These are phyloP conservation scores for Pneumocystis sp. DNA, from an alignment of 1,139 yeast genomes.

Conservation along the genomic window DNA sequence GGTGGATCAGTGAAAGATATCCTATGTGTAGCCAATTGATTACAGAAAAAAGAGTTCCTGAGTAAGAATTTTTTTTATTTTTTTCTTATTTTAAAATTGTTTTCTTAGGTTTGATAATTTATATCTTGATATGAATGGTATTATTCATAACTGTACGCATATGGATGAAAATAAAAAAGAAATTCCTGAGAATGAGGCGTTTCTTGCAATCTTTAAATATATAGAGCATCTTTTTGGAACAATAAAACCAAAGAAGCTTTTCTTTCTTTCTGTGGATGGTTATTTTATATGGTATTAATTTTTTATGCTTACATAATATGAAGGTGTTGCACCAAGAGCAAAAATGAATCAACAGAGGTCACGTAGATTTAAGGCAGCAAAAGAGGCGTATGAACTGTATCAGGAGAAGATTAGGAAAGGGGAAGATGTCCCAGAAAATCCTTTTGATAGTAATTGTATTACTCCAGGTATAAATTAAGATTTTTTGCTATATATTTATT, in stretches of 20 bases:
- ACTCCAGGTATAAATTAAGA: conserved; percentile 57
- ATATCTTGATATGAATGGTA: conserved; percentile 94
- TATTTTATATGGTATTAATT: too few relatives aligned
- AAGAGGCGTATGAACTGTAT: conserved; percentile 67
- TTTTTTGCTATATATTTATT: background rate
- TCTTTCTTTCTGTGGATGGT: conserved; percentile 97
- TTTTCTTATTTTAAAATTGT: background rate
- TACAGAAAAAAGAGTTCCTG: conserved; percentile 76
- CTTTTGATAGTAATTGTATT: conserved; percentile 79
- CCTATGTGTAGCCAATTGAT: conserved; percentile 83
- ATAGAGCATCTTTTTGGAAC: conserved; percentile 85
- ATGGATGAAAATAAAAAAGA: conserved; percentile 35
- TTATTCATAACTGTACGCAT: conserved; percentile 85
- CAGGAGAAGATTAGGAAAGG: conserved; percentile 51
- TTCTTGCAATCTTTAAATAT: conserved; percentile 80
- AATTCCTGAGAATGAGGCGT: conserved; percentile 82
- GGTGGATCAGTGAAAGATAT: conserved; percentile 98
- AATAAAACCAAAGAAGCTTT: conserved; percentile 71
- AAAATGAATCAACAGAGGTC: conserved; percentile 97
- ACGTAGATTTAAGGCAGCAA: conserved; percentile 87
- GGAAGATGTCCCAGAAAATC: conserved; percentile 44
- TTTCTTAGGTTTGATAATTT: conserved; percentile 56
- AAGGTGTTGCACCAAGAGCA: conserved; percentile 82
- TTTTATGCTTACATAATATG: background rate
- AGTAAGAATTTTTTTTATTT: conserved; percentile 24